Evolutionary conservation across 2,329 filamentous ascomycete genomes (phyloP), one percentile per base, ranked within the genome.

Genomic region (Bipolaris gigantea): DNA sequence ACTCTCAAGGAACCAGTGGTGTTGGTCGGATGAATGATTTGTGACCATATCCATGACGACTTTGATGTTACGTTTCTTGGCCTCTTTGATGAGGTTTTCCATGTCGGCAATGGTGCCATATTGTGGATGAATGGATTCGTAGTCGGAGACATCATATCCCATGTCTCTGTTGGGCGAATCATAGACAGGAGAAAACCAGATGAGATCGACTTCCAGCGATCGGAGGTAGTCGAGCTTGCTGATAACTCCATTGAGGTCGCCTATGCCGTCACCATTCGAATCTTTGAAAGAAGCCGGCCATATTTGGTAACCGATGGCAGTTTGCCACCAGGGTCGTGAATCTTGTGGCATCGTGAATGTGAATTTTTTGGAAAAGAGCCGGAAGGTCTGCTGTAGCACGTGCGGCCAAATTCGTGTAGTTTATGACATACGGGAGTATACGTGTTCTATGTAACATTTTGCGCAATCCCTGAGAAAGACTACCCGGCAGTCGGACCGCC

Each of bases 11-110:
- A 90, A 90, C 88, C 88, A 92, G 3, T 80, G 78, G 63, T 90
- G 86, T 68, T 89, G 80, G 59, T 88, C 83, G 2, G 85, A 88
- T 0, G 88, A 91, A 69, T 93, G 89, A 61, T 92, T 93, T 57
- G 92, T 82, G 2, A 92, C 89, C 3, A 92, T 77, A 66, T 92
- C 89, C 54, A 92, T 81, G 52, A 92, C 85, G 10, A 92, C 74
- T 60, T 83, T 85, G 83, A 92, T 89, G 3, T 81, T 85, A 4
- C 86, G 80, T 15, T 79, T 72, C 55, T 88, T 85, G 36, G 83
- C 80, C 41, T 82, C 82, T 23, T 79, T 66, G 45, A 89, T 85
- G 33, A 90, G 71, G 0, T 75, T 73, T 52, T 89, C 85, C 45
- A 89, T 82, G 65, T 90, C 86, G 54, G 79, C 76, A 7, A 90